phyloP scores from a whole-genome alignment of 1,284 basidiomycete genomes.

The Rhizoctonia solani region DNA sequence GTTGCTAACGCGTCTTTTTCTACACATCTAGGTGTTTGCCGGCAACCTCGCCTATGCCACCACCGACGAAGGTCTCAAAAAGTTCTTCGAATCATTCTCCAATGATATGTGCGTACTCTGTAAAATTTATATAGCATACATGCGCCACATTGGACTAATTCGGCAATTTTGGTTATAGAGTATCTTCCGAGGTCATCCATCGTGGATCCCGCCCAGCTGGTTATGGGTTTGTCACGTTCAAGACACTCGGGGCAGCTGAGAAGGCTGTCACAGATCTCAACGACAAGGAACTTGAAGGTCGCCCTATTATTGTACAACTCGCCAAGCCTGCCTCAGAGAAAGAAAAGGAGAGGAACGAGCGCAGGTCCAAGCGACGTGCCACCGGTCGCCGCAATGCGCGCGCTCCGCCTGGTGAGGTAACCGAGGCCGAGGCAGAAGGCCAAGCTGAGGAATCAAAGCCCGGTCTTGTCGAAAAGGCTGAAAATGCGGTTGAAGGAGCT shows the following conservation, averaged over 20 bases:
- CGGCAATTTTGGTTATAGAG: slow-evolving; percentile 50
- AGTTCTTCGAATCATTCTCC: slow-evolving; percentile 81
- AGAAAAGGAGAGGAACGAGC: slow-evolving; percentile 78
- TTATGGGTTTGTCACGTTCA: slow-evolving; percentile 88
- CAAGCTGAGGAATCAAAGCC: slow-evolving; percentile 51
- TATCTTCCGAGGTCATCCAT: slow-evolving; percentile 78
- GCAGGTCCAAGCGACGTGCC: slow-evolving; percentile 67
- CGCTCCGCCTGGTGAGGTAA: slow-evolving; percentile 81
- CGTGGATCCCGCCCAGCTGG: slow-evolving; percentile 82
- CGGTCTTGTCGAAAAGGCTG: slow-evolving; percentile 43
- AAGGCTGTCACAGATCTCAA: slow-evolving; percentile 84
- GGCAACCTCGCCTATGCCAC: slow-evolving; percentile 87
- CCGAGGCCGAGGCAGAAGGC: slow-evolving; percentile 82
- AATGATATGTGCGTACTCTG: slow-evolving; percentile 71
- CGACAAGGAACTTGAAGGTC: slow-evolving; percentile 85
- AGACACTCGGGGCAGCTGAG: slow-evolving; percentile 78
- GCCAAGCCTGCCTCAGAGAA: slow-evolving; percentile 88
- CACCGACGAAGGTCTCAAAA: slow-evolving; percentile 86
- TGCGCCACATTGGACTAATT: slow-evolving; percentile 42
- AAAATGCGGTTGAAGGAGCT: slow-evolving; percentile 54
- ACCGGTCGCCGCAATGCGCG: slow-evolving; percentile 79
- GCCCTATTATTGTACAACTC: slow-evolving; percentile 83
- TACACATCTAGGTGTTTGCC: slow-evolving; percentile 81
- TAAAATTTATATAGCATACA: slow-evolving; percentile 32
- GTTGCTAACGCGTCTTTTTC: slow-evolving; percentile 41